phyloP scores from a whole-genome alignment of 345 rosid genomes.

The Bruguiera sexangula region DNA sequence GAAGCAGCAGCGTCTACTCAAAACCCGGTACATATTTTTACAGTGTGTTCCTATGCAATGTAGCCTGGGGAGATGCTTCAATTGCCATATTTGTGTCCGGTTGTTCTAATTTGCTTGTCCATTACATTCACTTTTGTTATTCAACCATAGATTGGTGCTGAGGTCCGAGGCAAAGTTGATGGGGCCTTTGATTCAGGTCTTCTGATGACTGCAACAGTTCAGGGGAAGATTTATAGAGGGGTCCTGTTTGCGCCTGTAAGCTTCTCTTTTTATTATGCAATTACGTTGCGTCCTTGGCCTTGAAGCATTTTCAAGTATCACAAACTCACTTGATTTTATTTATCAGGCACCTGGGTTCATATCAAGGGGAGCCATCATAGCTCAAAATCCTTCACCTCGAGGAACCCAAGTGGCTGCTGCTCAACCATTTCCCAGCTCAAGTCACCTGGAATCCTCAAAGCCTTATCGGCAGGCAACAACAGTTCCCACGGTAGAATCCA shows the following conservation, averaged over 20 bases:
- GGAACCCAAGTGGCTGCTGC: constrained; percentile 21
- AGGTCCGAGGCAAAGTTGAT: constrained; percentile 63
- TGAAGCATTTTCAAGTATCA: neutral
- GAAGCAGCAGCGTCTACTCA: constrained; percentile 27
- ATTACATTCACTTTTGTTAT: neutral
- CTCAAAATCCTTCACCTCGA: constrained; percentile 29
- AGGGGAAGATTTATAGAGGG: constrained; percentile 66
- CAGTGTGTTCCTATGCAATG: too few species aligned
- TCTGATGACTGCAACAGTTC: constrained; percentile 57
- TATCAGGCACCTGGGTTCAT: constrained; percentile 34
- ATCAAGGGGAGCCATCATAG: constrained; percentile 22
- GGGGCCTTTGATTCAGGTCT: constrained; percentile 71
- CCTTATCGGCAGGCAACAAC: constrained; percentile 21
- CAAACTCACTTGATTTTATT: neutral
- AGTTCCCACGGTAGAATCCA: constrained; percentile 17
- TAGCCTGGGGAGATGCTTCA: neutral
- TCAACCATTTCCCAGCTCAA: constrained; percentile 24
- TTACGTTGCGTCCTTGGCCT: neutral
- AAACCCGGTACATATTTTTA: constrained; percentile 40
- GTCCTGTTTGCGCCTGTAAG: constrained; percentile 68
- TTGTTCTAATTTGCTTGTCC: neutral
- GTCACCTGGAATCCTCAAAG: constrained; percentile 18
- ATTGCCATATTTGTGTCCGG: neutral
- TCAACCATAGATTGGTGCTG: constrained; percentile 53
- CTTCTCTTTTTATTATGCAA: neutral